phyloP scores from a whole-genome alignment of 2,329 filamentous ascomycete genomes.

The Epichloe gansuensis region DNA sequence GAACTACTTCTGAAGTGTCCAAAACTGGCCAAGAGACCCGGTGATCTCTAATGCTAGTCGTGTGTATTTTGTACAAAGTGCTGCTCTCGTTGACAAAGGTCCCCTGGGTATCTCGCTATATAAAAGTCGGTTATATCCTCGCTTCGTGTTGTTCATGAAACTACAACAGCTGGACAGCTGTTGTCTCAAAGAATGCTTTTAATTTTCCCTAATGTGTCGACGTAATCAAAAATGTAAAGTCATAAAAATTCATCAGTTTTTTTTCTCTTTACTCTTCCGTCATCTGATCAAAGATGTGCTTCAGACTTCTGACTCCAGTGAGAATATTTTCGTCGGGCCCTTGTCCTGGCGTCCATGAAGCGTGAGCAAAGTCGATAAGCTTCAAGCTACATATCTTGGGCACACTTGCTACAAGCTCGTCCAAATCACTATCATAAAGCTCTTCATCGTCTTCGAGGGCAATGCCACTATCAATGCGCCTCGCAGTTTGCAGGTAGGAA shows the following conservation, averaged over 20 bases:
- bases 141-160: not conserved
- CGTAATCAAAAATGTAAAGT: not conserved
- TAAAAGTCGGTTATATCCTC: not conserved
- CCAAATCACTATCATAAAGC: conserved; percentile 34
- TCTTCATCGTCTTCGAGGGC: conserved; percentile 30
- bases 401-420: conserved; percentile 28
- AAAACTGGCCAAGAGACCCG: not conserved
- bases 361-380: conserved; percentile 96
- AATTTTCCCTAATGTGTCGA: not conserved
- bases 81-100: not conserved
- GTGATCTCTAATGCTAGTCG: not conserved
- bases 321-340: conserved; percentile 81
- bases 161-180: not conserved
- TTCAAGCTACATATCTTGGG: conserved; percentile 69
- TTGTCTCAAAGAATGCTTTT: not conserved
- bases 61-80: not conserved
- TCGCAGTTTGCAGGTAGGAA: conserved; percentile 21
- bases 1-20: not conserved
- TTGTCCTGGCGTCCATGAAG: conserved; percentile 65
- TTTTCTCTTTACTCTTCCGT: conserved; percentile 17
- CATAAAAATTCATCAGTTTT: not conserved
- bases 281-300: conserved; percentile 59
- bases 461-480: conserved; percentile 45
- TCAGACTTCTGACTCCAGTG: conserved; percentile 58
- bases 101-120: conserved; percentile 2